These are phyloP conservation scores for Saturnispora besseyi DNA, from an alignment of 805 yeast species.

Conservation along the genomic window DNA sequence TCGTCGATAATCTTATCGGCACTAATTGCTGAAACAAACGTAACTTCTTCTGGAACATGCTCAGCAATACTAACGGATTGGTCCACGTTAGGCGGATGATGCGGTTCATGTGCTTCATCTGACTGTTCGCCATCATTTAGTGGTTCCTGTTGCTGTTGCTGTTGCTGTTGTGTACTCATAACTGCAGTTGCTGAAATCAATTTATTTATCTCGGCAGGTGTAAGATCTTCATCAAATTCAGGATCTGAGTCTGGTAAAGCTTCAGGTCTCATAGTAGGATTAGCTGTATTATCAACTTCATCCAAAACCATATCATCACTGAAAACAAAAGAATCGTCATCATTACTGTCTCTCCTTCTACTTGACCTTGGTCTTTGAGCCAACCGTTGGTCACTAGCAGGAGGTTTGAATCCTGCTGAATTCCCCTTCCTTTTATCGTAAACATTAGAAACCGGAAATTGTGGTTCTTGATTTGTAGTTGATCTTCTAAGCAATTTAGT, in stretches of 20 bases:
- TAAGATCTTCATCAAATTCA: constrained; percentile 24
- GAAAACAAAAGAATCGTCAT: constrained; percentile 45
- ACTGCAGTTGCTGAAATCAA: neutral
- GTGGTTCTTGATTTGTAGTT: neutral
- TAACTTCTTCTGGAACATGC: constrained; percentile 20
- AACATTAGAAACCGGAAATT: neutral
- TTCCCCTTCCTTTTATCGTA: neutral
- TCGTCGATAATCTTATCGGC: constrained; percentile 48
- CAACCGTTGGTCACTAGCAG: neutral
- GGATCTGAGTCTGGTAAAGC: constrained; percentile 21
- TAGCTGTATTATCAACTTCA: neutral
- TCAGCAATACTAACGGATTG: constrained; percentile 11
- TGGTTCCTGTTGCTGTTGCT: neutral
- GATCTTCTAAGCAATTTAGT: constrained; percentile 23
- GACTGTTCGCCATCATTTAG: neutral
- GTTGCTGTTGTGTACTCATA: constrained; percentile 5
- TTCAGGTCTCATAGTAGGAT: constrained; percentile 7
- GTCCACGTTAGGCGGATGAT: neutral
- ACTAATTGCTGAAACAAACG: constrained; percentile 55
- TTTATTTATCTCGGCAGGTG: neutral
- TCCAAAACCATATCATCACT: constrained; percentile 35
- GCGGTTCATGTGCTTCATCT: neutral
- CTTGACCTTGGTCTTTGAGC: neutral
- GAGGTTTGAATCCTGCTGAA: neutral
- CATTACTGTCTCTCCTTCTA: constrained; percentile 1